Evolutionary conservation across 1,139 yeast genomes (phyloP).

Genomic region (Sugiyamaella xylanicola): DNA sequence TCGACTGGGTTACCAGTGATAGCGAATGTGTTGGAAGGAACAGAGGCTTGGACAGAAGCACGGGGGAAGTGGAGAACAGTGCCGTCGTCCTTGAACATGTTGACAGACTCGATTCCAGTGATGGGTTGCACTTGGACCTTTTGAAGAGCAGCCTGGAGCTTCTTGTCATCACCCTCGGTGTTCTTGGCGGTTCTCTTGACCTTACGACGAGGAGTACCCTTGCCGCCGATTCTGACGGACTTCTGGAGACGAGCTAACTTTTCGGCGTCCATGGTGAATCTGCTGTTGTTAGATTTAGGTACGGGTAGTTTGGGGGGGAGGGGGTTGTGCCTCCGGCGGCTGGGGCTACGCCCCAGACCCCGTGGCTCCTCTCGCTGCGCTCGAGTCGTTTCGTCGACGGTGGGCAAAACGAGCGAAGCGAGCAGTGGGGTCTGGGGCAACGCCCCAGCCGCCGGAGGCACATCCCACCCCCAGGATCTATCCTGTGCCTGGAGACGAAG

Average conservation of each 20-base stretch:
- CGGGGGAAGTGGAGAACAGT: constrained; percentile 93
- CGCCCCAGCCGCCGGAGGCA: neutral
- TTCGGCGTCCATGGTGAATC: constrained; percentile 40
- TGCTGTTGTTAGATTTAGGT: neutral
- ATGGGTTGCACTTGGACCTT: constrained; percentile 88
- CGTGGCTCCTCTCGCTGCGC: neutral
- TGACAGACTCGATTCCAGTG: constrained; percentile 92
- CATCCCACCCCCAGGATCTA: too few relatives aligned
- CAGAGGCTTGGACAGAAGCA: constrained; percentile 93
- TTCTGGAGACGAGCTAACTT: constrained; percentile 46
- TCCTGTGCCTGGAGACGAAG: too few relatives aligned
- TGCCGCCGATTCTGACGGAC: constrained; percentile 49
- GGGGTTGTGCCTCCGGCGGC: neutral
- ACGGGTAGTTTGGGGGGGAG: neutral
- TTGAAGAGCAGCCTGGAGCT: constrained; percentile 85
- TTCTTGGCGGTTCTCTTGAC: constrained; percentile 67
- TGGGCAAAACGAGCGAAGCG: neutral
- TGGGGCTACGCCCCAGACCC: constrained; percentile 8
- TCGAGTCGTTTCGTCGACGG: neutral
- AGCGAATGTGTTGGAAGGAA: constrained; percentile 88
- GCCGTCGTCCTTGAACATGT: constrained; percentile 96
- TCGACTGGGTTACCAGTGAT: constrained; percentile 95
- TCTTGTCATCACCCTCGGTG: constrained; percentile 82
- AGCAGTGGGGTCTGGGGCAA: neutral
- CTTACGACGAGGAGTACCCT: constrained; percentile 62